Evolutionary conservation across 2,329 filamentous ascomycete genomes (phyloP).

Genomic region (Fusarium setosum): DNA sequence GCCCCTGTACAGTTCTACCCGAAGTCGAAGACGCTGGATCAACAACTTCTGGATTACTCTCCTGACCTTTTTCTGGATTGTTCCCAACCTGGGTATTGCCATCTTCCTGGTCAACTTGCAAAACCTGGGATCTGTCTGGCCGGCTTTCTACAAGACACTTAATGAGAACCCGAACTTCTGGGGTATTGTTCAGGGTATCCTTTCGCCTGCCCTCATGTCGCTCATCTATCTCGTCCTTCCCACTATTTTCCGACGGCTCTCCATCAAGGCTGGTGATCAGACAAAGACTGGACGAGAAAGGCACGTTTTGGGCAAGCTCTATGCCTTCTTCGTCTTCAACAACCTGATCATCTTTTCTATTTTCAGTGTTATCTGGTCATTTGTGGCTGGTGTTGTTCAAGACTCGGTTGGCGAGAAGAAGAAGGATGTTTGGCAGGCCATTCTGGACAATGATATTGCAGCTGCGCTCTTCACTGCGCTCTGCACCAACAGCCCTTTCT

Average conservation of each 20-base stretch:
- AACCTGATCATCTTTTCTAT: constrained; percentile 94
- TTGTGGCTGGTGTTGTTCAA: constrained; percentile 73
- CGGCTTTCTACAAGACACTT: constrained; percentile 76
- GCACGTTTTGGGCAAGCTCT: constrained; percentile 91
- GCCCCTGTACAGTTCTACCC: constrained; percentile 73
- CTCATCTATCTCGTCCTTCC: constrained; percentile 89
- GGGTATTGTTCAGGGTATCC: constrained; percentile 92
- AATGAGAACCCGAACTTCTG: constrained; percentile 73
- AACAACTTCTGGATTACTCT: constrained; percentile 87
- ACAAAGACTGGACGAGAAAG: constrained; percentile 93
- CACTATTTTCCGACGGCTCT: constrained; percentile 89
- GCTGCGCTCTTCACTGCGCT: constrained; percentile 76
- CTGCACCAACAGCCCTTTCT: constrained; percentile 87
- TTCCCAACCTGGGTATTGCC: constrained; percentile 92
- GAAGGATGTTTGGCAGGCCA: constrained; percentile 74
- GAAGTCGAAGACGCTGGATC: constrained; percentile 78
- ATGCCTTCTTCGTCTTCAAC: constrained; percentile 97
- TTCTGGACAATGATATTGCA: constrained; percentile 73
- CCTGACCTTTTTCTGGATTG: constrained; percentile 87
- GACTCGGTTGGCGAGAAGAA: constrained; percentile 60
- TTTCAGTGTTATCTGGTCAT: constrained; percentile 85
- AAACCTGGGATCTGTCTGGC: constrained; percentile 86
- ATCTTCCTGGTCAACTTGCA: constrained; percentile 89
- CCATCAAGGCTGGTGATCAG: constrained; percentile 84
- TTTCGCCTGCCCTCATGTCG: constrained; percentile 87